Conservation (phyloP, 2,329 filamentous ascomycete species). For the Colletotrichum limetticola region DNA sequence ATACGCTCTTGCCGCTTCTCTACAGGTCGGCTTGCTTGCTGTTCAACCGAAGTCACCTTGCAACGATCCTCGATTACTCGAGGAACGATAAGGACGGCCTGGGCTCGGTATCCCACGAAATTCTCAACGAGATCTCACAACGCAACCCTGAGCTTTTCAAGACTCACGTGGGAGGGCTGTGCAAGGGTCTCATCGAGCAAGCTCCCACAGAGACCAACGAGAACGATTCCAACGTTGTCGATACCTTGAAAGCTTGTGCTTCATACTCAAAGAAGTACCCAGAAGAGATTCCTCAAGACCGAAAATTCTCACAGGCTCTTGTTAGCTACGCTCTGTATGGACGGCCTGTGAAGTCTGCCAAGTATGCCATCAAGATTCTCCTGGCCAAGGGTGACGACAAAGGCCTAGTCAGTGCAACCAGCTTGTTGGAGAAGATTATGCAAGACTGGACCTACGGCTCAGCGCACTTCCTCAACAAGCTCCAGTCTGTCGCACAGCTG, state of each 20-base stretch:
- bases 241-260: conserved; percentile 93
- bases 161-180: conserved; percentile 90
- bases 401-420: conserved; percentile 83
- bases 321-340: conserved; percentile 87
- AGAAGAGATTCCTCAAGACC: conserved; percentile 82
- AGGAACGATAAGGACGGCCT: conserved; percentile 84
- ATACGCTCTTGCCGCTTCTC: conserved; percentile 83
- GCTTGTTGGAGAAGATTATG: conserved; percentile 80
- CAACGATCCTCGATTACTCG: conserved; percentile 88
- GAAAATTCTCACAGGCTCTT: conserved; percentile 83
- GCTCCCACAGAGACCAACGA: conserved; percentile 75
- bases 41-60: conserved; percentile 94
- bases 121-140: conserved; percentile 92
- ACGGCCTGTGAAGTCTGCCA: conserved; percentile 83
- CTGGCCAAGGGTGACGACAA: conserved; percentile 80
- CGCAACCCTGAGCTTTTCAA: conserved; percentile 92
- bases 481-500: conserved; percentile 79
- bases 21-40: conserved; percentile 87
- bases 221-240: conserved; percentile 81
- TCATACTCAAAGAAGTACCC: conserved; percentile 90
- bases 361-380: conserved; percentile 93
- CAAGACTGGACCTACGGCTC: conserved; percentile 79
- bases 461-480: conserved; percentile 79
- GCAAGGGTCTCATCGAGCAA: conserved; percentile 84
- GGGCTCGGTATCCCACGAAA: conserved; percentile 83